Percentiles rank a stretch among this genome's conserved stretches.
Conservation (phyloP, 2,329 filamentous ascomycete species). For the Pseudocercospora macadamiae region DNA sequence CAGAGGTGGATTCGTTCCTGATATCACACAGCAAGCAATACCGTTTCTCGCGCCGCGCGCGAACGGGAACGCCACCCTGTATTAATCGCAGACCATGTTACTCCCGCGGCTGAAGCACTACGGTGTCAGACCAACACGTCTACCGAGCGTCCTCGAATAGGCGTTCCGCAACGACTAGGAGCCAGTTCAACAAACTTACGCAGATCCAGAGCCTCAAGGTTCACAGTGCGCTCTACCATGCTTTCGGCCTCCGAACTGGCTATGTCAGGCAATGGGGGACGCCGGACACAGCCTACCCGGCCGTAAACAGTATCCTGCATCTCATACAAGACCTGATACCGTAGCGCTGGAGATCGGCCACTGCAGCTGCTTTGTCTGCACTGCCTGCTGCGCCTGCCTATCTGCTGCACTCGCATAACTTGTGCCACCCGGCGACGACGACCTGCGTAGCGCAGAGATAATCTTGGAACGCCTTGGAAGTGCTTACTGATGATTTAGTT, state of each 20-base stretch:
- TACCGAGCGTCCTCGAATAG: neutral
- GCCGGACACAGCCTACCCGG: neutral
- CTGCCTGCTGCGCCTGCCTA: neutral
- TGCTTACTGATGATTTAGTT: neutral
- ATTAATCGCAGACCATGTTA: neutral
- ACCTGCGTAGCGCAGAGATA: neutral
- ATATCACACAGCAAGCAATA: neutral
- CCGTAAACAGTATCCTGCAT: neutral
- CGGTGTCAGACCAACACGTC: neutral
- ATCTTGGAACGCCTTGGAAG: neutral
- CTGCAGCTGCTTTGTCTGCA: neutral
- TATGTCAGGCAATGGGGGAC: neutral
- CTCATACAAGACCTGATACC: neutral
- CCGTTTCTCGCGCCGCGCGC: neutral
- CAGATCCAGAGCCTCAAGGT: conserved; percentile 1
- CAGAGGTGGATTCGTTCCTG: neutral
- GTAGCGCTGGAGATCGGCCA: neutral
- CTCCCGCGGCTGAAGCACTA: neutral
- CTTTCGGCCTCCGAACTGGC: neutral
- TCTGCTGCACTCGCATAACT: neutral
- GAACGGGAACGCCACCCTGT: neutral
- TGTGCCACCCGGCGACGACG: neutral
- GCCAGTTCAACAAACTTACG: neutral
- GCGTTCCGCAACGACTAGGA: neutral
- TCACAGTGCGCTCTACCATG: neutral